These are phyloP conservation scores for Beauveria brongniartii DNA, from an alignment of 2,329 filamentous ascomycete species.

Conservation along the genomic window DNA sequence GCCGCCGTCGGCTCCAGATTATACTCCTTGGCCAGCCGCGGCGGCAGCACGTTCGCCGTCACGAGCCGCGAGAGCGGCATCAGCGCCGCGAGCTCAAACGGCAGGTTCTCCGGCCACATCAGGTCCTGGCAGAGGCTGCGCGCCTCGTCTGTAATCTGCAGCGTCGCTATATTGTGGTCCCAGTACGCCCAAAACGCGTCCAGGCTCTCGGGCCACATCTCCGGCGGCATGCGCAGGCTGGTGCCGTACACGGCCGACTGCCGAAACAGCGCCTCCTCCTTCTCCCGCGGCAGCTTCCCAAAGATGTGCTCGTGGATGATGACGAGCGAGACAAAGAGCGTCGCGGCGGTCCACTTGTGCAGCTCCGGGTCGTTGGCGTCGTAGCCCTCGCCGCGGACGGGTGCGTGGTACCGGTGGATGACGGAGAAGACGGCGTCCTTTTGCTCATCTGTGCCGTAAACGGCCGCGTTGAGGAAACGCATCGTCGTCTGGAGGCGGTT, in stretches of 20 bases:
- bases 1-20: conserved; percentile 15
- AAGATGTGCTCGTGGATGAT: conserved; percentile 29
- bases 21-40: conserved; percentile 19
- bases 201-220: conserved; percentile 27
- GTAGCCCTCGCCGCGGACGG: conserved; percentile 25
- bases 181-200: conserved; percentile 33
- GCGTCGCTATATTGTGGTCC: conserved; percentile 25
- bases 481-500: conserved; percentile 30
- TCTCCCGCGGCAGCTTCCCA: conserved; percentile 21
- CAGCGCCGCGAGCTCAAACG: conserved; percentile 15
- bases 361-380: conserved; percentile 28
- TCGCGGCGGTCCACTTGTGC: conserved; percentile 33
- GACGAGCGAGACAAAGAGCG: conserved; percentile 28
- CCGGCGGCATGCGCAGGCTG: conserved; percentile 22
- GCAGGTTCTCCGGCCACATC: conserved; percentile 18
- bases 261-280: conserved; percentile 20
- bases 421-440: conserved; percentile 27
- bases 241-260: conserved; percentile 23
- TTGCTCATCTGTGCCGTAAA: conserved; percentile 27
- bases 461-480: conserved; percentile 31
- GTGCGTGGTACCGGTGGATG: conserved; percentile 26
- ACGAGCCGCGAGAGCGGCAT: conserved; percentile 16
- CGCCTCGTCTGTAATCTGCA: conserved; percentile 26
- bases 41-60: conserved; percentile 15
- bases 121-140: conserved; percentile 18